Evolutionary conservation across 2,329 filamentous ascomycete species (phyloP).

Genomic region (Myriosclerotinia curreyana): DNA sequence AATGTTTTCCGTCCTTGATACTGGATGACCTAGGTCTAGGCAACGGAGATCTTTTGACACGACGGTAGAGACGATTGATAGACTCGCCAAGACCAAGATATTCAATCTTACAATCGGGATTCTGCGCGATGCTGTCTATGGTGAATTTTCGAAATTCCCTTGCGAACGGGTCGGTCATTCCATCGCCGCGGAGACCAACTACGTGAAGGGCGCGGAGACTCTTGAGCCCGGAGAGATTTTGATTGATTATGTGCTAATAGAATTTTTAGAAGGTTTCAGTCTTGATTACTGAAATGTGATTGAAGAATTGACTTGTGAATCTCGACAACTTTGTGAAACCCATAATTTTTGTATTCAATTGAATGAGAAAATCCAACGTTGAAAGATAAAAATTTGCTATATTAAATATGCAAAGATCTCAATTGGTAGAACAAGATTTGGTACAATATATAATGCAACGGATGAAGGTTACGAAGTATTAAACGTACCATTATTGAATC

Average conservation of each 20-base stretch:
- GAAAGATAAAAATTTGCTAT: neutral
- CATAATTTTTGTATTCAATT: neutral
- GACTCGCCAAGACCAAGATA: constrained; percentile 54
- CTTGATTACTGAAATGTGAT: neutral
- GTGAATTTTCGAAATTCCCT: constrained; percentile 56
- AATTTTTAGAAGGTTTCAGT: neutral
- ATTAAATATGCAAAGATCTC: neutral
- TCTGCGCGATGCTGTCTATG: constrained; percentile 55
- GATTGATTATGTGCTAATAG: constrained; percentile 55
- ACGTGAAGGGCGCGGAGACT: constrained; percentile 56
- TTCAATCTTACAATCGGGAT: constrained; percentile 54
- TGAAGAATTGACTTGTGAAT: neutral
- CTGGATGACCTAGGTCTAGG: neutral
- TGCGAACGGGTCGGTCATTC: constrained; percentile 47
- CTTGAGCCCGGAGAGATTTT: constrained; percentile 48
- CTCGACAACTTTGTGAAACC: neutral
- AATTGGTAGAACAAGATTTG: neutral
- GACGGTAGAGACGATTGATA: constrained; percentile 48
- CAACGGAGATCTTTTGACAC: constrained; percentile 9
- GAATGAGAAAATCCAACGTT: too few species aligned
- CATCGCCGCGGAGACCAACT: constrained; percentile 52
- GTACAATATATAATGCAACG: neutral
- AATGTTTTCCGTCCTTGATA: neutral
- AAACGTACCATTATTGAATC: constrained; percentile 52
- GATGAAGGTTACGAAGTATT: neutral